phyloP scores from a whole-genome alignment of 2,329 filamentous ascomycete genomes.

The Harringtonia lauricola region DNA sequence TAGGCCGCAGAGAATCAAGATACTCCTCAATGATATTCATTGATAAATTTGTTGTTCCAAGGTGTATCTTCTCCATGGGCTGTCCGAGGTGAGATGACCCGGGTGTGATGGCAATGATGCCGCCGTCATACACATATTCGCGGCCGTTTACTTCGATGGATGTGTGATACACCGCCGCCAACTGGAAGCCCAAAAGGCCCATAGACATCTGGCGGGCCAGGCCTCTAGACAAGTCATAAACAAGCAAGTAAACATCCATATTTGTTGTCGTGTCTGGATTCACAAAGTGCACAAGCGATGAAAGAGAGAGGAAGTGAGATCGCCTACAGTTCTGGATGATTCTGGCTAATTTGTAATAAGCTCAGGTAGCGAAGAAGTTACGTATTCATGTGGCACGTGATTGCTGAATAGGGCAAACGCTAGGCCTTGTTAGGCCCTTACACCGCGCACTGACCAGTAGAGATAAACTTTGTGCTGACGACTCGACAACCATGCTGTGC shows the following conservation, averaged over 20 bases:
- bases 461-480: too few relatives aligned
- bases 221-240: slow-evolving; percentile 66
- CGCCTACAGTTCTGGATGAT: not conserved
- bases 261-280: not conserved
- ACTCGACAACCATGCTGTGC: too few relatives aligned
- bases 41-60: slow-evolving; percentile 70
- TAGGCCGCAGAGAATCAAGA: slow-evolving; percentile 66
- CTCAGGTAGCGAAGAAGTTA: not conserved
- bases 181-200: slow-evolving; percentile 43
- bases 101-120: slow-evolving; percentile 70
- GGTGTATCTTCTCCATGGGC: slow-evolving; percentile 63
- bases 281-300: not conserved
- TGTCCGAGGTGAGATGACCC: slow-evolving; percentile 78
- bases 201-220: slow-evolving; percentile 43
- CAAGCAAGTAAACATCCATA: slow-evolving; percentile 68
- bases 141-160: slow-evolving; percentile 74
- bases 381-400: not conserved
- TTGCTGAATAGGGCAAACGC: too few relatives aligned
- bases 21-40: slow-evolving; percentile 79
- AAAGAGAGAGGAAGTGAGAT: not conserved
- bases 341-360: not conserved
- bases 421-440: too few relatives aligned
- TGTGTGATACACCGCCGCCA: slow-evolving; percentile 94
- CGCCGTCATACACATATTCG: slow-evolving; percentile 86
- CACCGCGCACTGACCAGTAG: too few relatives aligned